Conservation (phyloP, 257 asterid species). For the Solanum raphanifolium region DNA sequence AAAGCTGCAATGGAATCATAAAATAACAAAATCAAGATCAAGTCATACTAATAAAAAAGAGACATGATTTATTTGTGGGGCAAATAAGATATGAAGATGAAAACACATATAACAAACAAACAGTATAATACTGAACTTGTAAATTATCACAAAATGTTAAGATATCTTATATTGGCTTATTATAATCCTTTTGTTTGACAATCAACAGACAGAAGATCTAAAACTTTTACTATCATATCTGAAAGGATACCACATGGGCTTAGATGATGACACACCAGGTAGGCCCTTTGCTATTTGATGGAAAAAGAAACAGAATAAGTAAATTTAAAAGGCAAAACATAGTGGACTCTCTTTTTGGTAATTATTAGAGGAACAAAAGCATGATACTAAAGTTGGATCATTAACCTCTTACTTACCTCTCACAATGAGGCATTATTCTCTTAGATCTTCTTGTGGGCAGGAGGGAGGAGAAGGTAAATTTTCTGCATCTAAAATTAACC, state of each 20-base stretch:
- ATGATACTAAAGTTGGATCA: background rate
- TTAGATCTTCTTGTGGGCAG: background rate
- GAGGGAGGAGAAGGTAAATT: background rate
- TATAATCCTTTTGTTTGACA: background rate
- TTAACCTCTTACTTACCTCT: background rate
- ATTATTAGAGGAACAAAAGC: background rate
- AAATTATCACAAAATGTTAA: background rate
- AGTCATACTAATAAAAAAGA: background rate
- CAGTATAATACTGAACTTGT: background rate
- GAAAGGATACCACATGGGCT: background rate
- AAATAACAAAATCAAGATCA: background rate
- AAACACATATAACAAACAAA: background rate
- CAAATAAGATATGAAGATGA: background rate
- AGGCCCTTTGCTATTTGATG: background rate
- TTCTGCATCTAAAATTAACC: background rate
- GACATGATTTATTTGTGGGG: background rate
- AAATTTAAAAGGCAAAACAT: background rate
- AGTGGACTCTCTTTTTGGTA: background rate
- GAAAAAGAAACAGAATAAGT: background rate
- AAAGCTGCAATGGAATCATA: constrained; percentile 48
- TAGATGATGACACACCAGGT: background rate
- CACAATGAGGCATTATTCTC: background rate
- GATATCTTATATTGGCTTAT: background rate
- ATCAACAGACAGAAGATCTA: background rate
- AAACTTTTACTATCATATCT: background rate